These are phyloP conservation scores for Dactylellina leptospora DNA, from an alignment of 2,329 filamentous ascomycete species.

Conservation along the genomic window DNA sequence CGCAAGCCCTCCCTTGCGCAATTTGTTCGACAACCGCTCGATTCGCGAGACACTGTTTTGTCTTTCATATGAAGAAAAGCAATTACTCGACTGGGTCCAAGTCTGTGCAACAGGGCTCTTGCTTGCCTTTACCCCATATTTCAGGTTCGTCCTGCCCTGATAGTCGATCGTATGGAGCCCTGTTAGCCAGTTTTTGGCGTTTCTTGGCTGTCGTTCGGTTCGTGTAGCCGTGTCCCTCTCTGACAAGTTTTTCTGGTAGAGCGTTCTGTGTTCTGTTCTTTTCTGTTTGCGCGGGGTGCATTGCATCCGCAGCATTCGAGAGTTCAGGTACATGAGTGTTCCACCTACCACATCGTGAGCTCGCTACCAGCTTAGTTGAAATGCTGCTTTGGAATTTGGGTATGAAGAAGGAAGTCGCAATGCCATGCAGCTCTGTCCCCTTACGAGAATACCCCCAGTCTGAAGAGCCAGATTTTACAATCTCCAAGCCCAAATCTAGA, in stretches of 20 bases:
- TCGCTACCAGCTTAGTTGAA: constrained; percentile 48
- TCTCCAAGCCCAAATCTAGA: constrained; percentile 32
- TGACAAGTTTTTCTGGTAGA: constrained; percentile 3
- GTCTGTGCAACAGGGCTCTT: constrained; percentile 38
- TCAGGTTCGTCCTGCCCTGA: constrained; percentile 42
- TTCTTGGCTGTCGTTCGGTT: constrained; percentile 44
- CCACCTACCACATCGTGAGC: constrained; percentile 33
- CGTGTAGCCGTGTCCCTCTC: constrained; percentile 29
- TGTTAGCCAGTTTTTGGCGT: constrained; percentile 30
- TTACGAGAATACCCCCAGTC: constrained; percentile 13
- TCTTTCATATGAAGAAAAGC: constrained; percentile 27
- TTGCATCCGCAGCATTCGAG: constrained; percentile 26
- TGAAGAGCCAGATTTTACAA: constrained; percentile 33
- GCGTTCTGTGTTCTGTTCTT: no score
- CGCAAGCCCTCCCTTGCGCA: constrained; percentile 18
- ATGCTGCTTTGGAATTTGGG: constrained; percentile 35
- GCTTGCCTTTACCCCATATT: constrained; percentile 41
- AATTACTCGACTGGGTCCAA: constrained; percentile 27
- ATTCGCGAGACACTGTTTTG: constrained; percentile 34
- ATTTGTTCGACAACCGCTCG: constrained; percentile 35
- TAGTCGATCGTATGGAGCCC: constrained; percentile 20
- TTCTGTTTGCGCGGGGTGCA: constrained; percentile 33
- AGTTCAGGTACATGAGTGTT: constrained; percentile 31
- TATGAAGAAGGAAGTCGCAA: constrained; percentile 37
- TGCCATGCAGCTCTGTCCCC: constrained; percentile 19